A percentile compares a stretch with the other conserved stretches of the same genome.
phyloP scores from a whole-genome alignment of 495 filamentous ascomycete species.

The Penicillium tannophilum region DNA sequence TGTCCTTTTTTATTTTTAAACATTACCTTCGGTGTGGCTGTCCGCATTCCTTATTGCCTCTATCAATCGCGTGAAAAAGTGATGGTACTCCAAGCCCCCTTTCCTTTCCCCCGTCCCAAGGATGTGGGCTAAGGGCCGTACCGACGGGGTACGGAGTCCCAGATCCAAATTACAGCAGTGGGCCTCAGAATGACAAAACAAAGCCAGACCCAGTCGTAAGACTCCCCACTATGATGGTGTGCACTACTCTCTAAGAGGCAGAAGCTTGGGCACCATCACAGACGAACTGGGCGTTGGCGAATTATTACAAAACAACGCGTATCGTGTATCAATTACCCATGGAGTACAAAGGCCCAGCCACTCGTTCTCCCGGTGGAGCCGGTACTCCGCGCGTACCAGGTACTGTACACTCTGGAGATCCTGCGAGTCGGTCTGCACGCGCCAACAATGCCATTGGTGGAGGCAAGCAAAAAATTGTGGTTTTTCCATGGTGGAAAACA shows the following conservation, averaged over 20 bases:
- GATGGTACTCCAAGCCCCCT: neutral
- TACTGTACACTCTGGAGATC: neutral
- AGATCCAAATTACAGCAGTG: conserved; percentile 18
- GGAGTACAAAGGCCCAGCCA: conserved; percentile 1
- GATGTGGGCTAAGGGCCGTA: conserved; percentile 23
- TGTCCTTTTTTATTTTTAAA: neutral
- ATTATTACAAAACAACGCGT: conserved; percentile 11
- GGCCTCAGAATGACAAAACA: neutral
- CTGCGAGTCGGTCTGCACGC: conserved; percentile 9
- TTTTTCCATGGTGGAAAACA: conserved; percentile 2
- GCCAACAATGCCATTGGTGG: conserved; percentile 23
- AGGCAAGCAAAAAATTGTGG: conserved; percentile 1
- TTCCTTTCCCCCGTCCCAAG: neutral
- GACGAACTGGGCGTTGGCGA: conserved; percentile 15
- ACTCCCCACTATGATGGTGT: neutral
- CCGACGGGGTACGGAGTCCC: conserved; percentile 16
- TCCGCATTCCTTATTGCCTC: neutral
- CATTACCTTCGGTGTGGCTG: neutral
- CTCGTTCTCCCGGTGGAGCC: conserved; percentile 7
- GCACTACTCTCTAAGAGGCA: conserved; percentile 9
- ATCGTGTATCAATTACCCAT: conserved; percentile 11
- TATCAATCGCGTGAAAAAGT: neutral
- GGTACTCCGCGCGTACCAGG: conserved; percentile 15
- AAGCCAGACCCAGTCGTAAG: conserved; percentile 1
- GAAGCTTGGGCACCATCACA: conserved; percentile 31